A percentile compares a stretch with the other conserved stretches of the same genome.
Evolutionary conservation across 495 filamentous ascomycete genomes (phyloP).

Genomic region (Penicillium subrubescens): DNA sequence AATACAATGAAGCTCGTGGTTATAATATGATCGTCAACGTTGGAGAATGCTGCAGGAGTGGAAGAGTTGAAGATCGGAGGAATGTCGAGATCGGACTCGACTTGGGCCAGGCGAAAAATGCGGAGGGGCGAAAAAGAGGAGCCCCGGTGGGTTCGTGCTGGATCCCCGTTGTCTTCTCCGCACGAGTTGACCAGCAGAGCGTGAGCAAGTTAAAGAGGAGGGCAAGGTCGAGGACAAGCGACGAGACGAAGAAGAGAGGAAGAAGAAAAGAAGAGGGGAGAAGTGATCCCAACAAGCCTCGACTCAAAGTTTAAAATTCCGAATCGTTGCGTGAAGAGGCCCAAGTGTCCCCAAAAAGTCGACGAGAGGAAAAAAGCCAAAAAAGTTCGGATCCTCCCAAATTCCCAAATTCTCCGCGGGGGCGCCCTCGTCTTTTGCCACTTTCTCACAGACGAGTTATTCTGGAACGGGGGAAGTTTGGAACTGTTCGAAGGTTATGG

Average conservation of each 20-base stretch:
- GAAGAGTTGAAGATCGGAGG: not conserved
- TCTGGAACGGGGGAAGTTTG: not conserved
- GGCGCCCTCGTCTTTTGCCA: not conserved
- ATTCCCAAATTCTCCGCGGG: not conserved
- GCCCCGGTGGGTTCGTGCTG: conserved; percentile 6
- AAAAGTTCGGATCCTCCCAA: not conserved
- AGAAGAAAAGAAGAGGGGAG: not conserved
- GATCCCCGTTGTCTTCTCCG: conserved; percentile 8
- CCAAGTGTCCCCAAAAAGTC: not conserved
- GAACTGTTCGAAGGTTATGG: not conserved
- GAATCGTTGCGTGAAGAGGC: not conserved
- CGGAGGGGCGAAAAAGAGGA: conserved; percentile 8
- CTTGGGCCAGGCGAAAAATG: not conserved
- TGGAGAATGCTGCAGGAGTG: not conserved
- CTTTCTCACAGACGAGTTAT: not conserved
- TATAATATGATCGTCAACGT: not conserved
- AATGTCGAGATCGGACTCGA: not conserved
- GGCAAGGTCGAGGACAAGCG: not conserved
- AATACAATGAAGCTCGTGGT: not conserved
- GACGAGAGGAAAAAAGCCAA: not conserved
- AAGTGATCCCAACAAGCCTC: not conserved
- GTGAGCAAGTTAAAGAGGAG: not conserved
- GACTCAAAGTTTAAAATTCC: too few relatives aligned
- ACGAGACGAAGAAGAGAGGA: not conserved
- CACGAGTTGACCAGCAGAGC: not conserved